phyloP scores from a whole-genome alignment of 805 yeast species.

The Cyberlindnera petersonii region DNA sequence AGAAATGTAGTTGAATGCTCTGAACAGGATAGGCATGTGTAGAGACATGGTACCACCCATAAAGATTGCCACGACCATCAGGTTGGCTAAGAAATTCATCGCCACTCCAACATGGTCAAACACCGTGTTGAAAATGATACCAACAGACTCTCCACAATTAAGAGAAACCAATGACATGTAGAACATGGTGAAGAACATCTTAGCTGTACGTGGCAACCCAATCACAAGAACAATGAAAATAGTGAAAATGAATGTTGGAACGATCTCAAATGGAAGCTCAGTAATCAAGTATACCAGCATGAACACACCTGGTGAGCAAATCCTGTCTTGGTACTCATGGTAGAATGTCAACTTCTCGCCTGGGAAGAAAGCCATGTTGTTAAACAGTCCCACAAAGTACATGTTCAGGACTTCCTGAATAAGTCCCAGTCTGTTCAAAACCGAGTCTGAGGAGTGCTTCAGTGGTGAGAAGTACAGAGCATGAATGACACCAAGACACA shows the following conservation, averaged over 20 bases:
- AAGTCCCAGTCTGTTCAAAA: slow-evolving; percentile 67
- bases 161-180: slow-evolving; percentile 51
- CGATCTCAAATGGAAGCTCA: slow-evolving; percentile 66
- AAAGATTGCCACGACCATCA: slow-evolving; percentile 66
- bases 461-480: slow-evolving; percentile 67
- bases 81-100: slow-evolving; percentile 63
- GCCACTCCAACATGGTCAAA: slow-evolving; percentile 78
- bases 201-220: slow-evolving; percentile 67
- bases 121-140: slow-evolving; percentile 71
- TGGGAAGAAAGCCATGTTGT: slow-evolving; percentile 74
- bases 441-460: slow-evolving; percentile 43
- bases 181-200: slow-evolving; percentile 62
- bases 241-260: slow-evolving; percentile 55
- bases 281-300: slow-evolving; percentile 52
- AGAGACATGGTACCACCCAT: slow-evolving; percentile 86
- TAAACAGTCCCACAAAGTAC: slow-evolving; percentile 76
- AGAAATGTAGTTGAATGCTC: slow-evolving; percentile 66
- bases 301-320: slow-evolving; percentile 64
- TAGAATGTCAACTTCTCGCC: slow-evolving; percentile 69
- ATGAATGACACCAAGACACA: slow-evolving; percentile 59
- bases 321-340: slow-evolving; percentile 71
- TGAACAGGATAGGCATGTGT: slow-evolving; percentile 62
- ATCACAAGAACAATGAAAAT: slow-evolving; percentile 62
- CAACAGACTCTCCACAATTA: slow-evolving; percentile 81
- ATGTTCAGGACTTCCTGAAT: slow-evolving; percentile 69